Evolutionary conservation across 2,329 filamentous ascomycete species (phyloP).

Genomic region (Erysiphe pulchra): DNA sequence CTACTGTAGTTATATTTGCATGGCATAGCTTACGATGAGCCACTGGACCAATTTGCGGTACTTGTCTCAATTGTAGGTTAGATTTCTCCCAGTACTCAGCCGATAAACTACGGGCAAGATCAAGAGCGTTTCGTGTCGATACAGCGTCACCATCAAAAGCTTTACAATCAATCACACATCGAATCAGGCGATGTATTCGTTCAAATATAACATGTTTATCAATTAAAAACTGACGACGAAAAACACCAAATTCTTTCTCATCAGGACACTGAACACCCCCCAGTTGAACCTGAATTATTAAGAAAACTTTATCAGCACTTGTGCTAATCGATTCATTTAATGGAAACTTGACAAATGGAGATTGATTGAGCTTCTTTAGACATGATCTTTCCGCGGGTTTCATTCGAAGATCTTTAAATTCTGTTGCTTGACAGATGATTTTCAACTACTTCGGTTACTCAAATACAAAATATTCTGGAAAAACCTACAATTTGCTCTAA

Average conservation of each 20-base stretch:
- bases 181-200: conserved; percentile 40
- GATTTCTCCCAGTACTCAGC: conserved; percentile 56
- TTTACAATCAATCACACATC: conserved; percentile 56
- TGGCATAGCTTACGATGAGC: conserved; percentile 48
- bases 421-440: conserved; percentile 37
- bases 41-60: conserved; percentile 52
- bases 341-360: conserved; percentile 39
- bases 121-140: conserved; percentile 41
- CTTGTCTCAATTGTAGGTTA: conserved; percentile 56
- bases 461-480: background rate
- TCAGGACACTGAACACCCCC: conserved; percentile 35
- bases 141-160: conserved; percentile 31
- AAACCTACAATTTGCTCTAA: conserved; percentile 40
- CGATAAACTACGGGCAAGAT: conserved; percentile 51
- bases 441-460: conserved; percentile 26
- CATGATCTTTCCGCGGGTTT: conserved; percentile 40
- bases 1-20: conserved; percentile 45
- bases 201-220: conserved; percentile 41
- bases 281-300: conserved; percentile 53
- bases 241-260: conserved; percentile 27
- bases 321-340: conserved; percentile 40
- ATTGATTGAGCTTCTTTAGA: conserved; percentile 49
- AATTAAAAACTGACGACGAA: conserved; percentile 28
- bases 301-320: conserved; percentile 47
- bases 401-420: conserved; percentile 49